phyloP scores from a whole-genome alignment of 148 eudicot genomes.

The Rhododendron simsii region DNA sequence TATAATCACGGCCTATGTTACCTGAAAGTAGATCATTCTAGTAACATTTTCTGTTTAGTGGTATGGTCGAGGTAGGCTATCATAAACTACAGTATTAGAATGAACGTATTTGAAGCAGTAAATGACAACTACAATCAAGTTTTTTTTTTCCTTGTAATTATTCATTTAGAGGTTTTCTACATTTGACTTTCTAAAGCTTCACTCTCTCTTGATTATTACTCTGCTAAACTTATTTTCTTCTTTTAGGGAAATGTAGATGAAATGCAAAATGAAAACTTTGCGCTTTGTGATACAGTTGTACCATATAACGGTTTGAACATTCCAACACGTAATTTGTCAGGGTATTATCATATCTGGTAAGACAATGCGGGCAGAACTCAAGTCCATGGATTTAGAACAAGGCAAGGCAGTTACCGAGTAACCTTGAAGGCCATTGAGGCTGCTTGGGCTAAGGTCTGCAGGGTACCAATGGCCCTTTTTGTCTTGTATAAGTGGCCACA shows the following conservation, averaged over 20 bases:
- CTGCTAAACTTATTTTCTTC: not conserved
- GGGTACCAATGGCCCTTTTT: conserved; percentile 70
- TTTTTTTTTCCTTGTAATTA: no score
- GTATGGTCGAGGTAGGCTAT: not conserved
- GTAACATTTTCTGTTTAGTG: not conserved
- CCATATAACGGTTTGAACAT: not conserved
- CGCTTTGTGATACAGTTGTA: not conserved
- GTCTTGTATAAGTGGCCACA: conserved; percentile 84
- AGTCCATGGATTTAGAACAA: not conserved
- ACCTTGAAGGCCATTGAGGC: conserved; percentile 81
- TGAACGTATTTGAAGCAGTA: not conserved
- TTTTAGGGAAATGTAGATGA: not conserved
- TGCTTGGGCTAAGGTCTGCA: conserved; percentile 19
- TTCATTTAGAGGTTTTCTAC: not conserved
- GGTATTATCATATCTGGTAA: not conserved
- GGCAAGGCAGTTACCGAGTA: conserved; percentile 54
- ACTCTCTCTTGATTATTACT: not conserved
- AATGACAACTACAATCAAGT: not conserved
- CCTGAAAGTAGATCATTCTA: not conserved
- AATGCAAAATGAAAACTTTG: not conserved
- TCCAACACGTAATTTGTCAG: not conserved
- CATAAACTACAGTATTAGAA: not conserved
- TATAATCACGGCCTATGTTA: not conserved
- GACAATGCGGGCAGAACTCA: not conserved
- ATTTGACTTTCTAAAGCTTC: not conserved